These are phyloP conservation scores for Leccinum ochraceum DNA, from an alignment of 768 basidiomycete genomes.

Conservation along the genomic window DNA sequence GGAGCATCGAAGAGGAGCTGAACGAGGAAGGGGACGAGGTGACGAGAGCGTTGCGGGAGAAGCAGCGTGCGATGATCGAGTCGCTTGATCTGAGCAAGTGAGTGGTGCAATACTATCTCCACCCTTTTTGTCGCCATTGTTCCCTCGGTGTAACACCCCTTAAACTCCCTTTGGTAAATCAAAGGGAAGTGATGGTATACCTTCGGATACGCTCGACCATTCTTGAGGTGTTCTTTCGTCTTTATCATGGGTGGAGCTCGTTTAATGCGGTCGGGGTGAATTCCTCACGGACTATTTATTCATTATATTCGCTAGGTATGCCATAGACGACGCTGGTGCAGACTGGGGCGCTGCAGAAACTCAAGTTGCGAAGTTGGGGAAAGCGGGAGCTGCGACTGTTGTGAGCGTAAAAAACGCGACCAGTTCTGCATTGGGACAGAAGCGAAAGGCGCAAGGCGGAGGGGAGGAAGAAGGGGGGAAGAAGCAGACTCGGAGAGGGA, in stretches of 20 bases:
- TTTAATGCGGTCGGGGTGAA: neutral
- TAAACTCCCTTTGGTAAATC: conserved; percentile 2
- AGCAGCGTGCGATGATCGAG: conserved; percentile 86
- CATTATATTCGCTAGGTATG: conserved; percentile 48
- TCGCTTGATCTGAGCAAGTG: conserved; percentile 87
- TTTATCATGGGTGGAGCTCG: neutral
- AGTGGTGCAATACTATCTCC: conserved; percentile 35
- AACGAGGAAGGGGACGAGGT: conserved; percentile 76
- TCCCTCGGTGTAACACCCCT: conserved; percentile 9
- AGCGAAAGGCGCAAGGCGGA: conserved; percentile 52
- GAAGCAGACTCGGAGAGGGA: conserved; percentile 50
- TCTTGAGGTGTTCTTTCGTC: neutral
- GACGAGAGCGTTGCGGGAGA: conserved; percentile 52
- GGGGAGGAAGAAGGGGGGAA: conserved; percentile 40
- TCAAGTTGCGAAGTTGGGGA: conserved; percentile 57
- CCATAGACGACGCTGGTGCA: conserved; percentile 65
- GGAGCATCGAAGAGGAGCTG: conserved; percentile 63
- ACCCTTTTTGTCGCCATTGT: neutral
- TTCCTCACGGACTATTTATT: conserved; percentile 1
- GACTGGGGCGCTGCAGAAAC: conserved; percentile 80
- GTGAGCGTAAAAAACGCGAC: conserved; percentile 65
- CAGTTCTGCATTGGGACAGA: conserved; percentile 41
- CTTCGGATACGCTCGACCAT: neutral
- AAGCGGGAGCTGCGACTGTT: conserved; percentile 57
- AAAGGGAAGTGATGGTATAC: neutral